Base-by-base conservation (phyloP, 139 green algal species). In the Chlorella sp. region DNA sequence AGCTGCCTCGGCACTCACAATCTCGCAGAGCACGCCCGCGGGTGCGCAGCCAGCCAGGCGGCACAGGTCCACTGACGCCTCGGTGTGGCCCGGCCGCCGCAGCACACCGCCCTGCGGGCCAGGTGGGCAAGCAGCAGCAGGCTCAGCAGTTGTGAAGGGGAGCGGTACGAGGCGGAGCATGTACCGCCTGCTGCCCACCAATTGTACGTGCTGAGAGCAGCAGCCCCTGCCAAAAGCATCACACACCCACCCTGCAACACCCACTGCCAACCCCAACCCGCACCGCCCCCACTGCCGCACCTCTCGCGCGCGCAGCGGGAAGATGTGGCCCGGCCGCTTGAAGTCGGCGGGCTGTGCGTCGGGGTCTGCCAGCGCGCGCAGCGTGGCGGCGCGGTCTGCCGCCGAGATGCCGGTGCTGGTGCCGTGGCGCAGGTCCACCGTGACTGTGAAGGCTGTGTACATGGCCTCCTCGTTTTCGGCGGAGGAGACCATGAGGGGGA, bases 391-490 rank as follows among this genome's bases (percentile, higher is more conserved):
- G n/a, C 97, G 88, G 89, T 99, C 97, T 0, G 89, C 80, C 0
- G 97, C 97, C 32, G 93, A 98, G 84, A 99, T 99, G 84, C 97
- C 96, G 8, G 97, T 99, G 58, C 91, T 94, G n/a, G 93, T 98
- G 64, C 94, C 95, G 2, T 94, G 83, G 22, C 88, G 82, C 43
- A 96, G 68, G 91, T 99, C 97, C 2, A 96, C 92, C 3, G 94
- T 96, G 34, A 99, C 87, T 0, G 97, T 99, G 90, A 99, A 99
- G 22, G 97, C 96, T 0, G 97, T 99, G 86, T 92, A 92, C 94
- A 98, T 97, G 24, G 92, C 88, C 73, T 99, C 97, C 72, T 96
- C 92, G 86, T 97, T 95, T 30, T 94, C 89, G 16, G 83, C 72
- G 56, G 87, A 89, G 40, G 16, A 38, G 6, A 99, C 92, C 97